Evolutionary conservation across 441 rosid genomes (phyloP).

Genomic region (Erysimum cheiri): DNA sequence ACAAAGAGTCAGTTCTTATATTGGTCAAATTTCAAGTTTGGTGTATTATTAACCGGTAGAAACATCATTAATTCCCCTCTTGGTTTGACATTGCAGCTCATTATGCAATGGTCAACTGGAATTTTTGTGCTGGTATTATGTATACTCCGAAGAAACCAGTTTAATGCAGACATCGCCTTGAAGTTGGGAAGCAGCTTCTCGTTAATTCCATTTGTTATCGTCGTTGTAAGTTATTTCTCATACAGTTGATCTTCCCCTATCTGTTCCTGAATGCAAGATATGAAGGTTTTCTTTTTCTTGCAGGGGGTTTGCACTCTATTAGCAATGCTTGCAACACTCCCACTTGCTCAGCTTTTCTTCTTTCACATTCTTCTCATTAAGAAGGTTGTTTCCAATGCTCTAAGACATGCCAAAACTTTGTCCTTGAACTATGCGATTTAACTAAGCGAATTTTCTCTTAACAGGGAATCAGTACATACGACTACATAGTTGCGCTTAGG

Average conservation of each 20-base stretch:
- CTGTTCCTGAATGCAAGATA: conserved; percentile 4
- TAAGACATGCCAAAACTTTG: not conserved
- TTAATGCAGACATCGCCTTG: conserved; percentile 68
- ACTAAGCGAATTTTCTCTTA: not conserved
- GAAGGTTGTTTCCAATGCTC: conserved; percentile 58
- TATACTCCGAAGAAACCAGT: conserved; percentile 76
- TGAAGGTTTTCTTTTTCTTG: conserved; percentile 31
- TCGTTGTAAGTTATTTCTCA: conserved; percentile 69
- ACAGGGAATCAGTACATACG: conserved; percentile 97
- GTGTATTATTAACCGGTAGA: conserved; percentile 56
- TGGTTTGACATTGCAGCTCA: conserved; percentile 96
- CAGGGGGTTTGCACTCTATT: conserved; percentile 87
- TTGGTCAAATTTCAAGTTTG: conserved; percentile 48
- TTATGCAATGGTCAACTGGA: conserved; percentile 94
- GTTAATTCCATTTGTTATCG: conserved; percentile 79
- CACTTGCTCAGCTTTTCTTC: conserved; percentile 96
- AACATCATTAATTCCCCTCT: conserved; percentile 51
- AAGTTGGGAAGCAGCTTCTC: conserved; percentile 98
- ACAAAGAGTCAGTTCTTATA: conserved; percentile 42
- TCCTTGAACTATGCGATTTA: not conserved
- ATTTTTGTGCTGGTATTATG: conserved; percentile 84
- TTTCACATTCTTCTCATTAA: conserved; percentile 92
- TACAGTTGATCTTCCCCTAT: not conserved
- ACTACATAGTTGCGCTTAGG: conserved; percentile 92
- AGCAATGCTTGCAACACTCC: conserved; percentile 94